phyloP scores from a whole-genome alignment of 495 filamentous ascomycete species.

The Glutinoglossum americanum region DNA sequence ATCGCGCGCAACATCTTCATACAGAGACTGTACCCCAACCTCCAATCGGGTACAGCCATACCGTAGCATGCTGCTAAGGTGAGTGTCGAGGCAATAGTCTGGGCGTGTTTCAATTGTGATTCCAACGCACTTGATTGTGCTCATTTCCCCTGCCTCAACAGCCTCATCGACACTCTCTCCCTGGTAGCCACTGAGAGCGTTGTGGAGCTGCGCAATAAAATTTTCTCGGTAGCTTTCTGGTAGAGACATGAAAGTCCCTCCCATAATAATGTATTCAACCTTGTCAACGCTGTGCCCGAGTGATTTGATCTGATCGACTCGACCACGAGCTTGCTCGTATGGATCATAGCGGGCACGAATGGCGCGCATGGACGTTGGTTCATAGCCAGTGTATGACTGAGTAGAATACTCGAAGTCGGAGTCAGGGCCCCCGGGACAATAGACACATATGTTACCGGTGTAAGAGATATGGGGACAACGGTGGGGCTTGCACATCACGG shows the following conservation, averaged over 20 bases:
- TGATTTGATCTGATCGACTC: slow-evolving; percentile 88
- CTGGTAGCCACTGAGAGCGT: slow-evolving; percentile 83
- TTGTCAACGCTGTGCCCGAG: slow-evolving; percentile 95
- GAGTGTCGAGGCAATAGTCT: slow-evolving; percentile 84
- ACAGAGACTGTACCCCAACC: slow-evolving; percentile 86
- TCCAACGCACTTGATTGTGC: slow-evolving; percentile 86
- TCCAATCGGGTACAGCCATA: slow-evolving; percentile 93
- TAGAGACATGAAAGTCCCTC: slow-evolving; percentile 95
- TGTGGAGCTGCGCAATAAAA: slow-evolving; percentile 90
- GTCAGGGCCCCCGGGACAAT: slow-evolving; percentile 92
- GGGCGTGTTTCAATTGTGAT: slow-evolving; percentile 96
- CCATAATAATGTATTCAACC: slow-evolving; percentile 99
- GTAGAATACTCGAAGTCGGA: slow-evolving; percentile 98
- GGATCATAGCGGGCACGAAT: slow-evolving; percentile 95
- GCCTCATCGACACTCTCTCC: slow-evolving; percentile 86
- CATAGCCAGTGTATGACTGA: slow-evolving; percentile 94
- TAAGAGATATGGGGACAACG: slow-evolving; percentile 93
- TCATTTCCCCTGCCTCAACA: slow-evolving; percentile 78
- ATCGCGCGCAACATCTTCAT: slow-evolving; percentile 95
- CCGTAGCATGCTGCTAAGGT: slow-evolving; percentile 80
- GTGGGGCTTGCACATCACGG: slow-evolving; percentile 98
- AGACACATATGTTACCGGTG: slow-evolving; percentile 97
- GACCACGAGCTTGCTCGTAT: slow-evolving; percentile 87
- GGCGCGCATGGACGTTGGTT: slow-evolving; percentile 94
- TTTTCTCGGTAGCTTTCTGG: slow-evolving; percentile 70